Conservation (phyloP, 2,329 filamentous ascomycete species). For the Fusarium sp. region DNA sequence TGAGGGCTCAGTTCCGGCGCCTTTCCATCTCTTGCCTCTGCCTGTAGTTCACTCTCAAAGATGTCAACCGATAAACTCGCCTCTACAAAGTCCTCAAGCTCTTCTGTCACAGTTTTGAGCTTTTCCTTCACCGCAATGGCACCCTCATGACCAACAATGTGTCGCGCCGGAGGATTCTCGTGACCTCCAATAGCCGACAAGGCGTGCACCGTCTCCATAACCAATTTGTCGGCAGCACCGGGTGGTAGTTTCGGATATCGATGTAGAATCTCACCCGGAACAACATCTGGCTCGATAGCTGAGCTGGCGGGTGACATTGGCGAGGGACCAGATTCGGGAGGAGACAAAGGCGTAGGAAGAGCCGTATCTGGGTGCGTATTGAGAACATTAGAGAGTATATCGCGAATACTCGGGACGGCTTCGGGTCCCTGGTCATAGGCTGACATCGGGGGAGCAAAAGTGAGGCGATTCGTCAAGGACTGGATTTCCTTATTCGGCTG, state of each 20-base stretch:
- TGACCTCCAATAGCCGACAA: slow-evolving; percentile 92
- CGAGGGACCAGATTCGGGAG: slow-evolving; percentile 41
- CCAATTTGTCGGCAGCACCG: slow-evolving; percentile 73
- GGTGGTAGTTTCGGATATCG: slow-evolving; percentile 77
- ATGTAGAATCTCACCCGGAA: slow-evolving; percentile 60
- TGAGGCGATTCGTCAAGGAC: slow-evolving; percentile 84
- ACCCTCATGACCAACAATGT: slow-evolving; percentile 92
- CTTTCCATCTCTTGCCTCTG: slow-evolving; percentile 57
- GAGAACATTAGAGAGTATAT: slow-evolving; percentile 81
- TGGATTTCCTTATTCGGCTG: slow-evolving; percentile 95
- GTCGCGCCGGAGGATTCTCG: slow-evolving; percentile 91
- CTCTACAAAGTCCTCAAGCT: slow-evolving; percentile 94
- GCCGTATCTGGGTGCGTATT: slow-evolving; percentile 75
- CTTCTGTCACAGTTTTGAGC: slow-evolving; percentile 93
- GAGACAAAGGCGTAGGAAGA: slow-evolving; percentile 46
- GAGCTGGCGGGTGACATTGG: slow-evolving; percentile 46
- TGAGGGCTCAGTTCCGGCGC: slow-evolving; percentile 41
- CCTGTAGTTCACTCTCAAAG: slow-evolving; percentile 63
- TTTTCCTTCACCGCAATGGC: slow-evolving; percentile 92
- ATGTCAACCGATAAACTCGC: slow-evolving; percentile 87
- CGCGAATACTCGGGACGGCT: slow-evolving; percentile 79
- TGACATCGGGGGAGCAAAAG: slow-evolving; percentile 78
- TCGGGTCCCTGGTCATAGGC: slow-evolving; percentile 52
- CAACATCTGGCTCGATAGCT: slow-evolving; percentile 47
- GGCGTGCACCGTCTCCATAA: slow-evolving; percentile 89